Conservation (phyloP, 23 red algal genomes). For the Gracilaria caudata region DNA sequence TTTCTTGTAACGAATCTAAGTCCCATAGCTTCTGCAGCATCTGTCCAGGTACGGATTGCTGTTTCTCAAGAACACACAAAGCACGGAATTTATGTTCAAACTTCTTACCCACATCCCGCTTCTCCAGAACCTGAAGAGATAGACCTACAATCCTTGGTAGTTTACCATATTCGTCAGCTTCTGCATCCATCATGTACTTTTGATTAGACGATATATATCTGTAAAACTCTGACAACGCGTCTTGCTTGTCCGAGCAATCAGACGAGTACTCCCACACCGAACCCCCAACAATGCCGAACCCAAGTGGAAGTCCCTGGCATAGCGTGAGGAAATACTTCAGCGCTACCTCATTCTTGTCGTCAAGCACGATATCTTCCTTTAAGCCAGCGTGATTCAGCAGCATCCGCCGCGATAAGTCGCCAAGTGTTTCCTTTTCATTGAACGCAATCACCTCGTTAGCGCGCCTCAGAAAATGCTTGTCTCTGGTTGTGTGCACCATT, state of each 20-base stretch:
- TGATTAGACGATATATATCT: too few relatives aligned
- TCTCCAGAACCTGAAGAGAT: too few relatives aligned
- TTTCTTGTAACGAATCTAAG: not conserved
- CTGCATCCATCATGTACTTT: too few relatives aligned
- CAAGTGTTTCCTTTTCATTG: not conserved
- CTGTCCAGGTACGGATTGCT: not conserved
- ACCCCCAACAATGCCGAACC: too few relatives aligned
- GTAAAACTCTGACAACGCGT: too few relatives aligned
- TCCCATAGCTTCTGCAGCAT: not conserved
- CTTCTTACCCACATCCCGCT: too few relatives aligned
- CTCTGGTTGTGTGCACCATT: conserved; percentile 2
- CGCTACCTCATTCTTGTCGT: not conserved
- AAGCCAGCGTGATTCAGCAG: not conserved
- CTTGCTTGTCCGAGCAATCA: too few relatives aligned
- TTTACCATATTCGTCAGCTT: too few relatives aligned
- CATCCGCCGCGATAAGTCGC: not conserved
- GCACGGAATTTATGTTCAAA: too few relatives aligned
- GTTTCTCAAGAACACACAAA: conserved; percentile 13
- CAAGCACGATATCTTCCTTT: not conserved
- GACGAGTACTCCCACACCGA: too few relatives aligned
- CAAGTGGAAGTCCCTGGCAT: not conserved
- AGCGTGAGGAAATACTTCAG: not conserved
- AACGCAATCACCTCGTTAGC: not conserved
- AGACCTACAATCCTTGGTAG: too few relatives aligned
- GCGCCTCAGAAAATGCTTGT: not conserved